These are phyloP conservation scores for Chrysanthemum seticuspe DNA, from an alignment of 129 eudicot genomes.

Conservation along the genomic window DNA sequence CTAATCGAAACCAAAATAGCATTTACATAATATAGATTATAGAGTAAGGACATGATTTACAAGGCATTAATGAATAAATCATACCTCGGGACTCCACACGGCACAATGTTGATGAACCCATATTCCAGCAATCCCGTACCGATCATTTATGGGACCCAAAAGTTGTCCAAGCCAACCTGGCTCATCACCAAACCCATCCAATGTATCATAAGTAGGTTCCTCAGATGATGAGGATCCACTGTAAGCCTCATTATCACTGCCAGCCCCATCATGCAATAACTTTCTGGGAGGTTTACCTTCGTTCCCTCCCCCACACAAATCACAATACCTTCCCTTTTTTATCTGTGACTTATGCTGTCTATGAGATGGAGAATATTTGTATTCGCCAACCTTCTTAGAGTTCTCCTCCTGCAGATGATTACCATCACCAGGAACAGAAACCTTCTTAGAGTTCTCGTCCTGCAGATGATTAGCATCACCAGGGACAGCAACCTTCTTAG, in stretches of 20 bases:
- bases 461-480: conserved; percentile 19
- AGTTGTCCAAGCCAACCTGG: conserved; percentile 97
- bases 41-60: conserved; percentile 10
- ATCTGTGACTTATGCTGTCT: conserved; percentile 44
- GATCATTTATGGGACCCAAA: conserved; percentile 91
- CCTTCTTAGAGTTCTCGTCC: too few relatives aligned
- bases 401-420: conserved; percentile 40
- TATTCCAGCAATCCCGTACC: conserved; percentile 91
- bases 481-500: too few relatives aligned
- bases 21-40: background rate
- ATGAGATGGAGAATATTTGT: conserved; percentile 29
- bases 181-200: conserved; percentile 98
- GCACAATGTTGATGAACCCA: conserved; percentile 99
- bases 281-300: conserved; percentile 93
- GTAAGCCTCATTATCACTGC: conserved; percentile 84
- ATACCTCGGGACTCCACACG: conserved; percentile 99
- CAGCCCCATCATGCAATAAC: conserved; percentile 54
- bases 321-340: conserved; percentile 86
- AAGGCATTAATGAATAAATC: conserved; percentile 23
- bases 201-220: conserved; percentile 75
- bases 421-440: background rate
- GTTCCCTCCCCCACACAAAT: conserved; percentile 90
- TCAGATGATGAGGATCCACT: conserved; percentile 89
- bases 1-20: background rate
- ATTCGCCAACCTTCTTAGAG: conserved; percentile 28